Percentiles rank a stretch among this genome's conserved stretches.
Evolutionary conservation across 441 rosid genomes (phyloP).

Genomic region (Adansonia rubrostipa): DNA sequence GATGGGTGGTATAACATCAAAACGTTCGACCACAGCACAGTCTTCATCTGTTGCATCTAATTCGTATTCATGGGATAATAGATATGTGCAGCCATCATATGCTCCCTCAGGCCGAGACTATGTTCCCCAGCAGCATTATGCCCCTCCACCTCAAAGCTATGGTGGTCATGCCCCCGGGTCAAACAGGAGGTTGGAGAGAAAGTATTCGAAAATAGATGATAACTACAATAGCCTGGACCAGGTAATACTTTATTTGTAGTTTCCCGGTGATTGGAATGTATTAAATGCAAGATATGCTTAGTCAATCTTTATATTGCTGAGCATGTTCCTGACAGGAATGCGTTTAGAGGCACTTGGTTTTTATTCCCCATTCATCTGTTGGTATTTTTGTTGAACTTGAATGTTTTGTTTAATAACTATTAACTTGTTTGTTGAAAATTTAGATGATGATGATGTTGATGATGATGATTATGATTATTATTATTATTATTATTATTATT

Average conservation of each 20-base stretch:
- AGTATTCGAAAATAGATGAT: constrained; percentile 80
- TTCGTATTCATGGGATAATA: constrained; percentile 48
- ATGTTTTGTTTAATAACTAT: neutral
- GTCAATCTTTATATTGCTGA: neutral
- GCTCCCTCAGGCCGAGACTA: constrained; percentile 46
- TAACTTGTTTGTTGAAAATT: neutral
- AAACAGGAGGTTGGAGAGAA: constrained; percentile 65
- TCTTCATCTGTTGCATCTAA: constrained; percentile 41
- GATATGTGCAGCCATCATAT: constrained; percentile 49
- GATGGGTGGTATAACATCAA: constrained; percentile 65
- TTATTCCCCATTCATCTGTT: neutral
- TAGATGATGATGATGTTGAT: neutral
- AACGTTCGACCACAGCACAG: constrained; percentile 37
- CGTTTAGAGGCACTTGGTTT: neutral
- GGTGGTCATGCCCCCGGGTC: constrained; percentile 41
- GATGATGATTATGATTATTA: neutral
- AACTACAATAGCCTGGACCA: constrained; percentile 72
- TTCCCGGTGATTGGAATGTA: neutral
- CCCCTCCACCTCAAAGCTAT: constrained; percentile 46
- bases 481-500: too few relatives aligned
- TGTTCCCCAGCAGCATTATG: constrained; percentile 44
- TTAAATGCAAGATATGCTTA: neutral
- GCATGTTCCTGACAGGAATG: neutral
- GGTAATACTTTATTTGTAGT: constrained; percentile 43
- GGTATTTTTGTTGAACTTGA: neutral